Evolutionary conservation across 2,329 filamentous ascomycete species (phyloP), one percentile per base, ranked within the genome.

Genomic region (Blumeria hordei): DNA sequence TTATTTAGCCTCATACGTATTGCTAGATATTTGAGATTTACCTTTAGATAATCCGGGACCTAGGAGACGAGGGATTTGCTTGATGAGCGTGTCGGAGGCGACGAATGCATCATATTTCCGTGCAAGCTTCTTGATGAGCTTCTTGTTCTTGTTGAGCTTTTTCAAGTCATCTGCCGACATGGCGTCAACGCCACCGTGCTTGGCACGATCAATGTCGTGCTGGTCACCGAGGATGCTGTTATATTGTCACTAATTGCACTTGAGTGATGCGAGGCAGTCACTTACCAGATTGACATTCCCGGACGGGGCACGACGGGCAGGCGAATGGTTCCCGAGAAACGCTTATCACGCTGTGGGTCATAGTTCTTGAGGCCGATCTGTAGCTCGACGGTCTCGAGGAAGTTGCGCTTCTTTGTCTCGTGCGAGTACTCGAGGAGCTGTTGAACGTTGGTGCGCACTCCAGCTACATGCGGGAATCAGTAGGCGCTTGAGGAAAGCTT

Each of bases 61-160:
- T 71, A 98, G 76, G 72, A 98, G 88, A 95, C 92, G 92, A 67
- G 92, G 92, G 68, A 98, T 96, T 80, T 95, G 88, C 84, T 94
- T 95, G 83, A 98, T 95, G 69, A 98, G 77, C 69, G 84, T 77
- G 70, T 98, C 92, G 70, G 90, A 96, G 71, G 92, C 85, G 70
- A 98, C 75, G 77, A 98, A 98, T 66, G 92, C 92, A 74, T 98
- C 92, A 83, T 98, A 96, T 80, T 98, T 98, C 82, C 88, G 88
- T 62, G 92, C 92, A 64, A 98, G 85, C 85, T 98, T 98, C 88
- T 98, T 98, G 83, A 98, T 95, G 69, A 96, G 83, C 85, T 98
- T 98, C 86, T 98, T 96, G 87, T 98, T 98, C 87, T 98, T 98
- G 85, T 98, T 98, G 66, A 98, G 87, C 85, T 98, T 98, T 86